Base-by-base conservation (phyloP, 2,329 filamentous ascomycete genomes). In the Raffaelea ambrosiae region DNA sequence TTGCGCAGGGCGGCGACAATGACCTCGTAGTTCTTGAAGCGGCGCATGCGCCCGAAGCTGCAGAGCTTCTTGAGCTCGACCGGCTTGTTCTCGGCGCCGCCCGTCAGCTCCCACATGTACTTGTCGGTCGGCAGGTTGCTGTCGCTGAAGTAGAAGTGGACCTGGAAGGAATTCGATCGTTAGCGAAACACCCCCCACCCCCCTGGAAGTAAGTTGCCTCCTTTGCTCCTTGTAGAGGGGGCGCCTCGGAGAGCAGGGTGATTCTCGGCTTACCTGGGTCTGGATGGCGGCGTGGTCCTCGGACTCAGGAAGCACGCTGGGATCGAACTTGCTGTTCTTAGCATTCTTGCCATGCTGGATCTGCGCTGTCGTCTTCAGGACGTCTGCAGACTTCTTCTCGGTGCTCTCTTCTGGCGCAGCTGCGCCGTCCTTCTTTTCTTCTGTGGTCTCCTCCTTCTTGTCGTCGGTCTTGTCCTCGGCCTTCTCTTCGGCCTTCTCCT, bases 131-230 rank as follows among this genome's bases (percentile, higher is more conserved):
- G 84, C 35, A 98, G 79, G 68, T 96, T 96, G 60, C 84, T 86
- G 65, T 94, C 86, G 59, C 86, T 86, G 68, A 96, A 95, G 76
- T 96, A 96, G 67, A 95, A 96, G 64, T 96, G 89, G 58, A 95
- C 87, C 85, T 94, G 56, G 26, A 45, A n/a, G n/a, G 20, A 16
- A n/a, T 39, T 23, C 1, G 19, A 2, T n/a, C 18, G 26, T 13
- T 38, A 8, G 13, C 18, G 35, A n/a, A n/a, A n/a, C n/a, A n/a
- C n/a, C n/a, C n/a, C n/a, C n/a, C n/a, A n/a, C n/a, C n/a, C n/a
- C n/a, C 18, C 18, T n/a, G 35, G 35, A 22, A 20, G 9, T 26
- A 39, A 33, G 20, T n/a, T n/a, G n/a, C n/a, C n/a, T n/a, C n/a
- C n/a, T n/a, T n/a, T n/a, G n/a, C n/a, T n/a, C n/a, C n/a, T n/a